A percentile compares a stretch with the other conserved stretches of the same genome.
phyloP scores from a whole-genome alignment of 2,329 filamentous ascomycete species.

The Curvularia lunata region DNA sequence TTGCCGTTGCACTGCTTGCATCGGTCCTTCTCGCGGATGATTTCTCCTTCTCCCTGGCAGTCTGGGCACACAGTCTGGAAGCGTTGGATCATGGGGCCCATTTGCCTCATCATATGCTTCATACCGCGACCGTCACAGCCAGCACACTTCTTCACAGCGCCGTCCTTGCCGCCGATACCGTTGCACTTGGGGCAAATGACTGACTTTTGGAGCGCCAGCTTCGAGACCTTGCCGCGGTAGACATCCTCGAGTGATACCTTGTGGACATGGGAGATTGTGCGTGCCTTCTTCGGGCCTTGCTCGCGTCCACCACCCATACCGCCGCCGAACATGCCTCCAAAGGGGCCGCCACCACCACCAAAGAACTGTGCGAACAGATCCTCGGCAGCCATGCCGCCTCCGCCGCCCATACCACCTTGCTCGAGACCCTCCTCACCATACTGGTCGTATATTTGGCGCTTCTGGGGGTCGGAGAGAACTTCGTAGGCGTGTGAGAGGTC shows the following conservation, averaged over 20 bases:
- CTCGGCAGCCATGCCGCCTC: slow-evolving; percentile 89
- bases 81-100: slow-evolving; percentile 99
- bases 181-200: slow-evolving; percentile 96
- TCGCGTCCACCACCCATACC: slow-evolving; percentile 72
- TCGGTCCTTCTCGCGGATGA: slow-evolving; percentile 93
- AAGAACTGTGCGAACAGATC: slow-evolving; percentile 98
- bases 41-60: slow-evolving; percentile 96
- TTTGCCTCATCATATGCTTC: slow-evolving; percentile 99
- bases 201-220: slow-evolving; percentile 95
- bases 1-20: slow-evolving; percentile 97
- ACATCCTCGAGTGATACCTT: slow-evolving; percentile 98
- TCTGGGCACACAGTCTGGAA: slow-evolving; percentile 99
- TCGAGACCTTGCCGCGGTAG: slow-evolving; percentile 97
- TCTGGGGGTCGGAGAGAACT: slow-evolving; percentile 88
- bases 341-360: slow-evolving; percentile 72
- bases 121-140: slow-evolving; percentile 94
- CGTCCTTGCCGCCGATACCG: slow-evolving; percentile 94
- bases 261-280: slow-evolving; percentile 97
- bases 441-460: slow-evolving; percentile 91
- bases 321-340: slow-evolving; percentile 66
- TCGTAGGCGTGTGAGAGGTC: slow-evolving; percentile 96
- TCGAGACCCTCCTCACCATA: slow-evolving; percentile 97
- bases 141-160: slow-evolving; percentile 89
- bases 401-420: slow-evolving; percentile 72
- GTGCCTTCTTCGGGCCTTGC: slow-evolving; percentile 84